These are phyloP conservation scores for Eremothecium cymbalariae DNA, from an alignment of 1,139 yeast genomes.

Conservation along the genomic window DNA sequence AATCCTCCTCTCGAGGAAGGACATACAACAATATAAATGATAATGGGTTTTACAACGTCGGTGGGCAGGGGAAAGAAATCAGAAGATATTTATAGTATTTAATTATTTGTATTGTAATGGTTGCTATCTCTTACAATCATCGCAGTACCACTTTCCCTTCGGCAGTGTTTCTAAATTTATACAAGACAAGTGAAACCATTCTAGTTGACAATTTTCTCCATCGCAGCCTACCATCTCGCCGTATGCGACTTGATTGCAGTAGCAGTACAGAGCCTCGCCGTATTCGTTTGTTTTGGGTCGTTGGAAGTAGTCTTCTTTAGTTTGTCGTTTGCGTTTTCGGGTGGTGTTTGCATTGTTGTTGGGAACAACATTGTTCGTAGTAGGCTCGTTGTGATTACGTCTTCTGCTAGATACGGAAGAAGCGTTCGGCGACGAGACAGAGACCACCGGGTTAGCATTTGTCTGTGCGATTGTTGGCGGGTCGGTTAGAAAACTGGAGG, in stretches of 20 bases:
- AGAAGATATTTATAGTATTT: no score
- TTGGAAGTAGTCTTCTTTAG: slow-evolving; percentile 11
- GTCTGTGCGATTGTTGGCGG: slow-evolving; percentile 1
- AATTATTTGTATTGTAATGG: no score
- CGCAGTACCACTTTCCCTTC: slow-evolving; percentile 95
- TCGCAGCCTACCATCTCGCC: slow-evolving; percentile 99
- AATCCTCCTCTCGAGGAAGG: no score
- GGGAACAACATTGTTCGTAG: slow-evolving; percentile 10
- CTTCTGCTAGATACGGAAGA: slow-evolving; percentile 12
- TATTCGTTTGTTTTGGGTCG: slow-evolving; percentile 27
- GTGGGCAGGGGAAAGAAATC: no score
- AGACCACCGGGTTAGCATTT: slow-evolving; percentile 9
- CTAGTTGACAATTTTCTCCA: slow-evolving; percentile 84
- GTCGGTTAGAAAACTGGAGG: not conserved
- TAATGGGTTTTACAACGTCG: no score
- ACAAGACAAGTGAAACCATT: slow-evolving; percentile 97
- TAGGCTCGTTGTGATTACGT: slow-evolving; percentile 16
- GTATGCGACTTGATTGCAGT: slow-evolving; percentile 91
- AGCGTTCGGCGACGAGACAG: slow-evolving; percentile 11
- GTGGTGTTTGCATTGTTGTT: slow-evolving; percentile 4
- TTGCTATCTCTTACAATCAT: slow-evolving; percentile 50
- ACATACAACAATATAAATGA: no score
- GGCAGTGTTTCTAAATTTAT: slow-evolving; percentile 87
- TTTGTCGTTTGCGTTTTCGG: slow-evolving; percentile 16
- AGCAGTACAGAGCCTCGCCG: slow-evolving; percentile 76